Percentiles rank a stretch among this genome's conserved stretches.
phyloP scores from a whole-genome alignment of 2,329 filamentous ascomycete genomes.

The Microcyclospora pomicola region DNA sequence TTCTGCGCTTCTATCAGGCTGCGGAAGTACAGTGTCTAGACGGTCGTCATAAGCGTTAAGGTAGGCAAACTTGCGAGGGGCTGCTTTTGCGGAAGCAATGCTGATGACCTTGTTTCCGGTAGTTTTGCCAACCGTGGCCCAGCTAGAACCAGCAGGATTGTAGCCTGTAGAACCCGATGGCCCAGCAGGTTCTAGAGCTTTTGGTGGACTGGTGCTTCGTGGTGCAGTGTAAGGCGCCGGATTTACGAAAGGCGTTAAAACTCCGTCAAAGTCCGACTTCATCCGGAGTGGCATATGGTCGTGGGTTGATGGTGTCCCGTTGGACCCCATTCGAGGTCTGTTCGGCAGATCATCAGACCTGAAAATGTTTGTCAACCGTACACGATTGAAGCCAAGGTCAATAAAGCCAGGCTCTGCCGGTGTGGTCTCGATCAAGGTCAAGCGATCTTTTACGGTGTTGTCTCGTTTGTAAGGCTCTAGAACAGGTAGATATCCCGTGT shows the following conservation, averaged over 20 bases:
- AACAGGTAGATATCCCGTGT: constrained; percentile 32
- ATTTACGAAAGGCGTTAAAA: not conserved
- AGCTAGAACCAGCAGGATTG: constrained; percentile 12
- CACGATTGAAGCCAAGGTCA: constrained; percentile 27
- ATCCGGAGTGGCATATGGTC: not conserved
- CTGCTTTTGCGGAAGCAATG: constrained; percentile 22
- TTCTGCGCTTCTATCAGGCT: constrained; percentile 16
- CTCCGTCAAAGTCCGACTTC: not conserved
- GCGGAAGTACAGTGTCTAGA: constrained; percentile 26
- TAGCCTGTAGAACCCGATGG: not conserved
- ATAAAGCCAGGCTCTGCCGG: constrained; percentile 29
- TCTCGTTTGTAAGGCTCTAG: constrained; percentile 34
- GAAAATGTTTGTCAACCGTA: constrained; percentile 30
- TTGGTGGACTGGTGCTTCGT: constrained; percentile 9
- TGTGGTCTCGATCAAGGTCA: constrained; percentile 33
- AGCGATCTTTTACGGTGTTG: constrained; percentile 21
- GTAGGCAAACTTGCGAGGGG: constrained; percentile 23
- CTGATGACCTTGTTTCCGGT: constrained; percentile 25
- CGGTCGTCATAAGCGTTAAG: constrained; percentile 31
- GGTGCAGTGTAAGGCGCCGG: constrained; percentile 9
- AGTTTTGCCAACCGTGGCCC: constrained; percentile 31
- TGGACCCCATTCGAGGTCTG: constrained; percentile 4
- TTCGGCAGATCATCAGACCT: constrained; percentile 27
- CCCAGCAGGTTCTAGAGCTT: constrained; percentile 3
- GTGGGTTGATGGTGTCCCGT: not conserved